These are phyloP conservation scores for Phycomyces blakesleeanus DNA, from an alignment of 192 early-diverging fungal species.

Conservation along the genomic window DNA sequence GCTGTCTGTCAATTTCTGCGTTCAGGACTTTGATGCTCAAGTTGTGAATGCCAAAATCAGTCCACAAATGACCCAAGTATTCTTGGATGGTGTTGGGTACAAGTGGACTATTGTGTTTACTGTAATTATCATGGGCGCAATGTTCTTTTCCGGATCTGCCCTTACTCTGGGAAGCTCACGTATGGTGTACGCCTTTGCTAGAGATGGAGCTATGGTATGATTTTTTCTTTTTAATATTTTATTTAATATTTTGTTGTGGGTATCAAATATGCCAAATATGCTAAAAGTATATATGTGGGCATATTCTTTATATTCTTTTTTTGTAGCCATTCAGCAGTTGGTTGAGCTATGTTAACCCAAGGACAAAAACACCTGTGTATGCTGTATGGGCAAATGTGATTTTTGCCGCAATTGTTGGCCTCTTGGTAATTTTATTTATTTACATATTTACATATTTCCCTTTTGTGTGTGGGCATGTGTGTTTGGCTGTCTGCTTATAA, in stretches of 20 bases:
- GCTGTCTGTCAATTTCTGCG: conserved; percentile 48
- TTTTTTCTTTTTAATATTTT: too few species aligned
- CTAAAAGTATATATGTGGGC: too few species aligned
- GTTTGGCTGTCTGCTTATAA: too few species aligned
- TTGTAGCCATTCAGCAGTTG: conserved; percentile 35
- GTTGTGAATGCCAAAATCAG: conserved; percentile 38
- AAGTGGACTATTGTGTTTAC: conserved; percentile 46
- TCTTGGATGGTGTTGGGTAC: conserved; percentile 47
- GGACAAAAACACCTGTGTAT: conserved; percentile 40
- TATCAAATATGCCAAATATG: too few species aligned
- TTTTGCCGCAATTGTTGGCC: conserved; percentile 30
- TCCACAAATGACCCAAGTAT: conserved; percentile 46
- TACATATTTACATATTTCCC: too few species aligned
- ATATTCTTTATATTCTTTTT: too few species aligned
- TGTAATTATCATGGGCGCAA: conserved; percentile 47
- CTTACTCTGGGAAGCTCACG: conserved; percentile 48
- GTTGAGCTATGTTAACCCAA: conserved; percentile 35
- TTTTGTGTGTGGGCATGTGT: too few species aligned
- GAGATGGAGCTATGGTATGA: conserved; percentile 47
- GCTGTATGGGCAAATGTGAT: conserved; percentile 55
- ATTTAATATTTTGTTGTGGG: too few species aligned
- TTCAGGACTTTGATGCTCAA: conserved; percentile 41
- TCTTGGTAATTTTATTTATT: conserved; percentile 5
- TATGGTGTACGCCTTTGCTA: conserved; percentile 57
- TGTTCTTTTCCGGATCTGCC: conserved; percentile 53